These are phyloP conservation scores for Rhodamnia argentea DNA, from an alignment of 345 rosid genomes.

Conservation along the genomic window DNA sequence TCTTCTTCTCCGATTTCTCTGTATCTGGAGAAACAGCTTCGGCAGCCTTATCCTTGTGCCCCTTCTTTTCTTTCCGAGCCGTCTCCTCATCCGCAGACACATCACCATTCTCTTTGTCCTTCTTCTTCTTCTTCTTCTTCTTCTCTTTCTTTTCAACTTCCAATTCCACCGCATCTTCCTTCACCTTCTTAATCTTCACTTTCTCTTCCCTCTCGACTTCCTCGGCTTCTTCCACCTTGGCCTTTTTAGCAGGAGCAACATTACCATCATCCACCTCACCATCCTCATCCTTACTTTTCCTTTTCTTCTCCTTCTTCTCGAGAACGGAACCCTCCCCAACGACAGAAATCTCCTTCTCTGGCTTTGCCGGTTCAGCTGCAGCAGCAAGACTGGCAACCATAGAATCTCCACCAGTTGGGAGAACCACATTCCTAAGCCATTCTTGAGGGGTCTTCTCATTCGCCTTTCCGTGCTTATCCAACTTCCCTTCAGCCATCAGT, in stretches of 20 bases:
- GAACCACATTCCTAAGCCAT: conserved; percentile 65
- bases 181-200: conserved; percentile 22
- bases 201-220: conserved; percentile 17
- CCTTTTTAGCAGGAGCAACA: conserved; percentile 48
- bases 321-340: conserved; percentile 7
- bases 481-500: conserved; percentile 63
- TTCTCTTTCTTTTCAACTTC: conserved; percentile 31
- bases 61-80: conserved; percentile 37
- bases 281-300: conserved; percentile 1
- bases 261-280: conserved; percentile 17
- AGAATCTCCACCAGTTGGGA: conserved; percentile 73
- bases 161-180: conserved; percentile 15
- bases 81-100: conserved; percentile 15
- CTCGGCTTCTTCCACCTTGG: conserved; percentile 25
- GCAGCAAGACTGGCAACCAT: conserved; percentile 67
- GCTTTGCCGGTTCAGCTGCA: conserved; percentile 20
- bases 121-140: conserved; percentile 50
- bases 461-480: conserved; percentile 88
- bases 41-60: conserved; percentile 24
- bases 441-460: conserved; percentile 70
- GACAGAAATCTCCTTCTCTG: background rate
- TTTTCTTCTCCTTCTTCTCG: conserved; percentile 25
- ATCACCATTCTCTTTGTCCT: conserved; percentile 30
- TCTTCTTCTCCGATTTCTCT: conserved; percentile 51
- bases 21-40: conserved; percentile 24